These are phyloP conservation scores for Eucalyptus marginata DNA, from an alignment of 345 rosid species.

Conservation along the genomic window DNA sequence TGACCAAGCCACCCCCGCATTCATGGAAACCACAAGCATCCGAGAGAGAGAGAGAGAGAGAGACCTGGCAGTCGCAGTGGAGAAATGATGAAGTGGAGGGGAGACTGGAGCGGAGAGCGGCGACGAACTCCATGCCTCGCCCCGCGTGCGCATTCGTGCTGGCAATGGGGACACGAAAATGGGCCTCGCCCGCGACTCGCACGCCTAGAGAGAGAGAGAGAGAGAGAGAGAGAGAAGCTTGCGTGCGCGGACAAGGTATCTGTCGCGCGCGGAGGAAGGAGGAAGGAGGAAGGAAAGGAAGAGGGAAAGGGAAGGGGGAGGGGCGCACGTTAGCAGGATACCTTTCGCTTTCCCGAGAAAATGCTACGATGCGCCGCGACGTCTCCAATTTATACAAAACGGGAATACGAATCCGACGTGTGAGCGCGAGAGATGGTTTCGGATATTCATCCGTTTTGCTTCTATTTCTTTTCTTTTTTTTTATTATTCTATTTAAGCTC, in stretches of 20 bases:
- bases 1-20: neutral
- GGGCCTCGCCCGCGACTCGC: neutral
- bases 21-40: neutral
- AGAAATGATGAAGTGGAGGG: constrained; percentile 7
- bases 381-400: neutral
- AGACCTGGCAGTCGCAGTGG: constrained; percentile 16
- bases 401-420: neutral
- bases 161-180: neutral
- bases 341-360: neutral
- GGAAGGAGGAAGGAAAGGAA: neutral
- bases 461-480: too few species aligned
- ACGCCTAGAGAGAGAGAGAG: neutral
- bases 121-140: constrained; percentile 42
- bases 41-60: neutral
- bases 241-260: neutral
- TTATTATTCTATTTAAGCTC: neutral
- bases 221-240: neutral
- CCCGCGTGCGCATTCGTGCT: neutral
- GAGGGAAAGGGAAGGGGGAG: neutral
- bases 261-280: neutral
- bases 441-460: neutral
- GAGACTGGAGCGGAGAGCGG: constrained; percentile 24
- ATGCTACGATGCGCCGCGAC: neutral
- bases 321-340: neutral
- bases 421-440: neutral